These are phyloP conservation scores for Stemphylium beticola DNA, from an alignment of 2,329 filamentous ascomycete genomes.

Conservation along the genomic window DNA sequence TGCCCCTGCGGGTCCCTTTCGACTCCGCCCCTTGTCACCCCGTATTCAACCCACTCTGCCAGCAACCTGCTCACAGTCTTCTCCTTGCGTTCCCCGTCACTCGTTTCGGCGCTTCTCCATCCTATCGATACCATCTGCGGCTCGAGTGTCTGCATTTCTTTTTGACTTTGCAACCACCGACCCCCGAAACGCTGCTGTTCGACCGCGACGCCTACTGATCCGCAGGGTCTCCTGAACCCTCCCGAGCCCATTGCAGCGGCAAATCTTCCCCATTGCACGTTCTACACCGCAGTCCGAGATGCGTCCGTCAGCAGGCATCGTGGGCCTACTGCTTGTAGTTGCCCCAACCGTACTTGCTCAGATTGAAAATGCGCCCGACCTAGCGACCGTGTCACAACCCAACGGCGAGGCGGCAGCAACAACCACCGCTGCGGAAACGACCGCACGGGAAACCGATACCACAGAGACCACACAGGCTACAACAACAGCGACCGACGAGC, in stretches of 20 bases:
- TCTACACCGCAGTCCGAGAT: constrained; percentile 28
- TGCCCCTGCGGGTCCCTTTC: constrained; percentile 26
- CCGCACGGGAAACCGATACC: constrained; percentile 9
- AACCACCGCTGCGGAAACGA: constrained; percentile 14
- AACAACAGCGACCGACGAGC: constrained; percentile 14
- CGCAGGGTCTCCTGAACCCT: constrained; percentile 31
- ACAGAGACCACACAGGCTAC: constrained; percentile 6
- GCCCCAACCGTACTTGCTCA: constrained; percentile 44
- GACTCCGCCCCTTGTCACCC: constrained; percentile 29
- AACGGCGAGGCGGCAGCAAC: constrained; percentile 27
- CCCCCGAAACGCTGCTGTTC: constrained; percentile 6
- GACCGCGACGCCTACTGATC: constrained; percentile 17
- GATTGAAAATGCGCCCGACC: constrained; percentile 34
- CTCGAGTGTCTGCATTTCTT: constrained; percentile 14
- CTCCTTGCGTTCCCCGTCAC: constrained; percentile 38
- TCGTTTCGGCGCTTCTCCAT: constrained; percentile 38
- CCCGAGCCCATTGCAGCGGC: constrained; percentile 13
- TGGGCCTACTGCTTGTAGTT: constrained; percentile 39
- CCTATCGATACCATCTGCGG: constrained; percentile 20
- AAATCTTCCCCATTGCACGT: constrained; percentile 14
- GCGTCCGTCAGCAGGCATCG: constrained; percentile 39
- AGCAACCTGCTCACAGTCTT: constrained; percentile 26
- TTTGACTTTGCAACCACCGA: constrained; percentile 15
- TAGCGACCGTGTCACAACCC: constrained; percentile 34
- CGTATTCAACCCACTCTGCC: constrained; percentile 28